Conservation (phyloP, 108 stramenopile genomes). For the Discostella pseudostelligera region DNA sequence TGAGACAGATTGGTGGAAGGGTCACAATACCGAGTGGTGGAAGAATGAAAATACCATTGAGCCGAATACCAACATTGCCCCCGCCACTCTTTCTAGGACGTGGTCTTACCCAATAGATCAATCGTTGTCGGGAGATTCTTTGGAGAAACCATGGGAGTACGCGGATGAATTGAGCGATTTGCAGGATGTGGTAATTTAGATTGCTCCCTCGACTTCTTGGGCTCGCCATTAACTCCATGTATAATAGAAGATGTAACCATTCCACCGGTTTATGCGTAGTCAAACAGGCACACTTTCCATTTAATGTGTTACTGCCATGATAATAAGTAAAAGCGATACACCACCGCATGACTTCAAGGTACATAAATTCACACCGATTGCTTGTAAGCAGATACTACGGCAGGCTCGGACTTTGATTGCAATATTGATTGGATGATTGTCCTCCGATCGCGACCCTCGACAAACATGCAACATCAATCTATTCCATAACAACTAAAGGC, state of each 20-base stretch:
- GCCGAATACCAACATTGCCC: conserved; percentile 16
- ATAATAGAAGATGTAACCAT: too few species aligned
- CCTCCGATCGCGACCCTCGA: not conserved
- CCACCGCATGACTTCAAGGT: too few species aligned
- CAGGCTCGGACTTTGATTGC: too few species aligned
- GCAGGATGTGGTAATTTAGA: conserved; percentile 34
- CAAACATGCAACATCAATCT: not conserved
- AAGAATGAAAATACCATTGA: conserved; percentile 13
- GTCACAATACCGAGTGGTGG: conserved; percentile 21
- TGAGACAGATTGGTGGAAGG: conserved; percentile 26
- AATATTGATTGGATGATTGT: too few species aligned
- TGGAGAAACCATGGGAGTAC: conserved; percentile 2
- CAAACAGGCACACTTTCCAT: too few species aligned
- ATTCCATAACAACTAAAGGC: not conserved
- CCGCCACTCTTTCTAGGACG: conserved; percentile 10
- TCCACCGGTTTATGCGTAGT: too few species aligned
- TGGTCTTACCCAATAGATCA: conserved; percentile 32
- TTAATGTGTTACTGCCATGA: too few species aligned
- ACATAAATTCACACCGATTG: too few species aligned
- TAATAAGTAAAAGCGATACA: too few species aligned
- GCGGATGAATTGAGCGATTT: conserved; percentile 24
- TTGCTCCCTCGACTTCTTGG: not conserved
- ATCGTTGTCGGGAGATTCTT: conserved; percentile 18
- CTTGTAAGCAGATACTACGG: too few species aligned
- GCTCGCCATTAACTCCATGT: too few species aligned